A percentile compares a stretch with the other conserved stretches of the same genome.
Evolutionary conservation across 2,329 filamentous ascomycete species (phyloP).

Genomic region (Eurotiales sp.): DNA sequence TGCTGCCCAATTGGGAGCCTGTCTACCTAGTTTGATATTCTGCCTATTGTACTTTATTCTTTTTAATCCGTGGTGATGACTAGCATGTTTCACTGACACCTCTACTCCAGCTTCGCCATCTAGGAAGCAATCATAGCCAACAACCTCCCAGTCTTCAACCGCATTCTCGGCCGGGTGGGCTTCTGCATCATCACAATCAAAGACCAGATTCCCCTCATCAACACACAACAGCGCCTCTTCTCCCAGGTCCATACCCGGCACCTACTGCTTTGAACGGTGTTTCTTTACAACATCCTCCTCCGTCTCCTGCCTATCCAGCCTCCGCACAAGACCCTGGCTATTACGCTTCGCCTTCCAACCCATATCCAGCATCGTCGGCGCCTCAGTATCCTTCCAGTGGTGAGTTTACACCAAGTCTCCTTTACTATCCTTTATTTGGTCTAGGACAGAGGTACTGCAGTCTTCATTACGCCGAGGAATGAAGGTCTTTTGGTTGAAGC

Average conservation of each 20-base stretch:
- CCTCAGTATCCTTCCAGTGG: constrained; percentile 83
- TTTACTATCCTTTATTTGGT: constrained; percentile 6
- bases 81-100: constrained; percentile 4
- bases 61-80: constrained; percentile 1
- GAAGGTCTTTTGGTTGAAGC: neutral
- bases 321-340: constrained; percentile 65
- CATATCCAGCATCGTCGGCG: constrained; percentile 78
- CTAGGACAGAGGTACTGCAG: neutral
- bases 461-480: neutral
- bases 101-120: constrained; percentile 28
- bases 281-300: constrained; percentile 50
- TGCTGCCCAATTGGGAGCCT: no score
- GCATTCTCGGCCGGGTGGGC: constrained; percentile 26
- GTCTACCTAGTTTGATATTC: neutral
- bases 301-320: constrained; percentile 64
- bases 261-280: constrained; percentile 37
- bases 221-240: constrained; percentile 41
- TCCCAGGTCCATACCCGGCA: constrained; percentile 29
- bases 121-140: constrained; percentile 27
- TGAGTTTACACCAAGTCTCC: constrained; percentile 46
- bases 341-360: constrained; percentile 74
- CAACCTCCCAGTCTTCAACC: constrained; percentile 25
- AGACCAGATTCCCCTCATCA: constrained; percentile 60
- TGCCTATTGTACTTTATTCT: neutral
- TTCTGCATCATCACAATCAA: constrained; percentile 29